These are phyloP conservation scores for Backusella australiensis DNA, from an alignment of 192 early-diverging fungal species.

Conservation along the genomic window DNA sequence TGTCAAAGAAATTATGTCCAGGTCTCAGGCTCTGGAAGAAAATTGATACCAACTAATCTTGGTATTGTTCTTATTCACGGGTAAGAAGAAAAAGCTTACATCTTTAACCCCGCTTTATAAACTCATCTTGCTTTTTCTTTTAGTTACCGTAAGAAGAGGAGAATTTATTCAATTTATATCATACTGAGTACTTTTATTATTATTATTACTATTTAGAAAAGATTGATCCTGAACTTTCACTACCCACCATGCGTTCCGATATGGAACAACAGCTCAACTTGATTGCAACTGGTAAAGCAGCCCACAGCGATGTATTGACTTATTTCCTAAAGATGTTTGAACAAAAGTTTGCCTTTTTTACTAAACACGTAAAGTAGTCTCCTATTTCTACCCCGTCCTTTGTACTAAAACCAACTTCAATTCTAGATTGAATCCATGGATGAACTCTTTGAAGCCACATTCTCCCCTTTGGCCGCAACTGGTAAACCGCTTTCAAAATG, in stretches of 20 bases:
- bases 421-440: conserved; percentile 43
- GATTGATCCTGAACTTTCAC: conserved; percentile 51
- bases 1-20: conserved; percentile 50
- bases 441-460: conserved; percentile 52
- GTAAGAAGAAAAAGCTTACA: conserved; percentile 2
- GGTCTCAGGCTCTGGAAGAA: conserved; percentile 38
- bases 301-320: conserved; percentile 31
- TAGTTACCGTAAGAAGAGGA: not conserved
- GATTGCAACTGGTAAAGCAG: conserved; percentile 43
- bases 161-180: not conserved
- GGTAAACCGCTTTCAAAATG: conserved; percentile 48
- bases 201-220: conserved; percentile 35
- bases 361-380: conserved; percentile 17
- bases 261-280: conserved; percentile 49
- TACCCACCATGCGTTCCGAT: conserved; percentile 46
- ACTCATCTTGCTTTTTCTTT: not conserved
- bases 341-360: conserved; percentile 45
- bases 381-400: not conserved
- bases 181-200: not conserved
- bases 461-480: conserved; percentile 46
- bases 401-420: not conserved
- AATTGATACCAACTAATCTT: conserved; percentile 48
- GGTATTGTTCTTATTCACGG: conserved; percentile 56
- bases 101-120: too few relatives aligned
- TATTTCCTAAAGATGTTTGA: conserved; percentile 42